A percentile compares a stretch with the other conserved stretches of the same genome.
Conservation (phyloP, 23 red algal genomes). For the Gracilaria vermiculophylla region DNA sequence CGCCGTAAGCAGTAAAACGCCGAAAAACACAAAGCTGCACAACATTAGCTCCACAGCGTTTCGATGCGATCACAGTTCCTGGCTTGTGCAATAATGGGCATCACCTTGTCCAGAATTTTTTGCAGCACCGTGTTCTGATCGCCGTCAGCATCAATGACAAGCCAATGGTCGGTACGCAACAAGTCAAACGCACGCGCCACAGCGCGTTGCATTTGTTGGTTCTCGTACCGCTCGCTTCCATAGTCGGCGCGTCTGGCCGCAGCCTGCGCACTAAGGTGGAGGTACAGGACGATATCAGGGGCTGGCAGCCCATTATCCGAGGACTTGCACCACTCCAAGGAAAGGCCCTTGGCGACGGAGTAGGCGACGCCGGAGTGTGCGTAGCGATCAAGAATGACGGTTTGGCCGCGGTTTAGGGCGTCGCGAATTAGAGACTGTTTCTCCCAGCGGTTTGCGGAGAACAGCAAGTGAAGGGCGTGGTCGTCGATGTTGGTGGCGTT, state of each 20-base stretch:
- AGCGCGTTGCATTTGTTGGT: slow-evolving; percentile 45
- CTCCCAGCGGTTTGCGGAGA: slow-evolving; percentile 97
- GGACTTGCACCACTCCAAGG: slow-evolving; percentile 67
- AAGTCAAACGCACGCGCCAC: slow-evolving; percentile 48
- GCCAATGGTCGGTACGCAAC: slow-evolving; percentile 35
- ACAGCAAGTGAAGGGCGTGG: slow-evolving; percentile 78
- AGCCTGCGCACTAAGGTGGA: slow-evolving; percentile 31
- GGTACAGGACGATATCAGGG: slow-evolving; percentile 82
- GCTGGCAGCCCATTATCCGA: slow-evolving; percentile 75
- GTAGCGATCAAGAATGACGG: slow-evolving; percentile 85
- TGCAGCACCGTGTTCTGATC: slow-evolving; percentile 25
- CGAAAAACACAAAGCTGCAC: too few relatives aligned
- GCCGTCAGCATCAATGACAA: slow-evolving; percentile 44
- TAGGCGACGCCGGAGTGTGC: slow-evolving; percentile 92
- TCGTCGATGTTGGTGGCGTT: slow-evolving; percentile 26
- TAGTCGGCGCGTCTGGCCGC: slow-evolving; percentile 46
- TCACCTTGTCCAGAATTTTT: slow-evolving; percentile 21
- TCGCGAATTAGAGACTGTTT: slow-evolving; percentile 33
- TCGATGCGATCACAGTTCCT: background rate
- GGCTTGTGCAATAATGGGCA: slow-evolving; percentile 12
- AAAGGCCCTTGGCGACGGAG: slow-evolving; percentile 68
- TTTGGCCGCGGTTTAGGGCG: slow-evolving; percentile 43
- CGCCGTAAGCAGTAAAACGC: background rate
- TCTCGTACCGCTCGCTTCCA: slow-evolving; percentile 88
- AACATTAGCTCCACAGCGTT: background rate